Conservation (phyloP, 192 early-diverging fungal genomes). For the Lobosporangium transversale region DNA sequence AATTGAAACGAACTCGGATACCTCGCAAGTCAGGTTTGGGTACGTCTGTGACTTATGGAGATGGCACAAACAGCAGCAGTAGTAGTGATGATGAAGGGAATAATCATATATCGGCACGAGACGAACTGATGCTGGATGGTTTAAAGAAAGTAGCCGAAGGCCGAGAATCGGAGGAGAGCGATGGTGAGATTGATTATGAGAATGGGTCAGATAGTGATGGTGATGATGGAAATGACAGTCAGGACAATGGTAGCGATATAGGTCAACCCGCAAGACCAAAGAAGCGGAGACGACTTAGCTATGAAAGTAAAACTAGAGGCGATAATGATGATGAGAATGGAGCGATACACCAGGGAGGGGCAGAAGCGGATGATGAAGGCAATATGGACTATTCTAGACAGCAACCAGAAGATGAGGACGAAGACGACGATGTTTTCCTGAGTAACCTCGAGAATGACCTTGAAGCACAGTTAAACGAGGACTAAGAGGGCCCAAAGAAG, state of each 20-base stretch:
- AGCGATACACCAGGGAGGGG: too few species aligned
- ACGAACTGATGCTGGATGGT: conserved; percentile 1
- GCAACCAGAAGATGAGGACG: conserved; percentile 21
- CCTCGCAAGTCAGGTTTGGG: conserved; percentile 29
- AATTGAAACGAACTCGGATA: conserved; percentile 35
- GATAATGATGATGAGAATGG: conserved; percentile 6
- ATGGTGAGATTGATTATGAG: conserved; percentile 58
- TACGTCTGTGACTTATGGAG: conserved; percentile 24
- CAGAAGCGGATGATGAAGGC: conserved; percentile 45
- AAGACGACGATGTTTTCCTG: conserved; percentile 36
- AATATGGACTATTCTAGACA: conserved; percentile 18
- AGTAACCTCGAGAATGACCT: conserved; percentile 35
- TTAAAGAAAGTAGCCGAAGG: conserved; percentile 1
- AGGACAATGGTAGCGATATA: conserved; percentile 7
- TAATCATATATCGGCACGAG: neutral
- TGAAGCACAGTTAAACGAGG: conserved; percentile 30
- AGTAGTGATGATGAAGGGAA: conserved; percentile 30
- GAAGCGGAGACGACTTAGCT: conserved; percentile 48
- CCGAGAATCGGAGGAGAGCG: conserved; percentile 22
- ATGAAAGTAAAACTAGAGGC: conserved; percentile 13
- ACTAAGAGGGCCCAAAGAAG: neutral
- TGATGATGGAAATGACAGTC: conserved; percentile 43
- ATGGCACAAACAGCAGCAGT: too few species aligned
- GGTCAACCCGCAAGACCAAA: neutral
- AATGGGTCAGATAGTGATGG: conserved; percentile 54